Conservation (phyloP, 805 yeast genomes). For the Pichia kluyveri region DNA sequence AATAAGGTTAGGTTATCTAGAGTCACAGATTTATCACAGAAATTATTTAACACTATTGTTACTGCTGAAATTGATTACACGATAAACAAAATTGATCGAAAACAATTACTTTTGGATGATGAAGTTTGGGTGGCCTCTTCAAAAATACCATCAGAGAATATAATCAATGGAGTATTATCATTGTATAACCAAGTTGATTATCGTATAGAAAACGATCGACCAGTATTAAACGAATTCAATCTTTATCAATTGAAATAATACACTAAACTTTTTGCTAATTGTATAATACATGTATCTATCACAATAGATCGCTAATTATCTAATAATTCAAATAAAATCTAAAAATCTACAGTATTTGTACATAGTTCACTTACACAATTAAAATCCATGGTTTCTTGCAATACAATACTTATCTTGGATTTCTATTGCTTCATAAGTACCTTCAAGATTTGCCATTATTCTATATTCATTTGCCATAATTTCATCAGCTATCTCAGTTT, state of each 20-base stretch:
- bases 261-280: background rate
- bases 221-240: background rate
- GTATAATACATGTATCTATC: no score
- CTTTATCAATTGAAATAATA: background rate
- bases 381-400: slow-evolving; percentile 23
- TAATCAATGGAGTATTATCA: background rate
- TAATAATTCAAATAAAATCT: no score
- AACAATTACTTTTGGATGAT: background rate
- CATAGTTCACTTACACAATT: background rate
- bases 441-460: slow-evolving; percentile 76
- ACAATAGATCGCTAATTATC: no score
- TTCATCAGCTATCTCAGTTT: slow-evolving; percentile 54
- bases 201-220: background rate
- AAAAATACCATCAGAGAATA: slow-evolving; percentile 4
- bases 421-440: slow-evolving; percentile 87
- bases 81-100: background rate
- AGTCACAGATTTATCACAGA: slow-evolving; percentile 5
- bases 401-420: slow-evolving; percentile 78
- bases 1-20: background rate
- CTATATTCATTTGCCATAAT: slow-evolving; percentile 63
- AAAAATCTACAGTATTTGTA: background rate
- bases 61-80: background rate
- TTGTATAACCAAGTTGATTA: background rate
- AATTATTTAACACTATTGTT: background rate
- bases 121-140: slow-evolving; percentile 8